These are phyloP conservation scores for Penicillium sp. DNA, from an alignment of 2,329 filamentous ascomycete species.

Conservation along the genomic window DNA sequence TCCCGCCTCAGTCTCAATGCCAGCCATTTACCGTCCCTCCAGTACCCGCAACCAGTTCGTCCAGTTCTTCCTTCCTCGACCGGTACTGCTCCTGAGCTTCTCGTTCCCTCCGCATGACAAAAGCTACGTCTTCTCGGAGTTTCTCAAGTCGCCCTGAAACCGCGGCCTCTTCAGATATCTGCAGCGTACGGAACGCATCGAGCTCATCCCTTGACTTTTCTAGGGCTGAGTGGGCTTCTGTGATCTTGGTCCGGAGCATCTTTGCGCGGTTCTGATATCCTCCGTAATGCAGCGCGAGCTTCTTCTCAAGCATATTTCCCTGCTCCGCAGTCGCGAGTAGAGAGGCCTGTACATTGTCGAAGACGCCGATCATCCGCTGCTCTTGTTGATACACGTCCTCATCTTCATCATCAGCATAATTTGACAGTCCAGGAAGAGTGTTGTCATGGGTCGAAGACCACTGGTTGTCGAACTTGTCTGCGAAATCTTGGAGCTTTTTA, in stretches of 20 bases:
- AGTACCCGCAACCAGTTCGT: slow-evolving; percentile 54
- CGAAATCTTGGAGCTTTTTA: slow-evolving; percentile 54
- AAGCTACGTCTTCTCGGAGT: slow-evolving; percentile 80
- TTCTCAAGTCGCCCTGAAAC: slow-evolving; percentile 73
- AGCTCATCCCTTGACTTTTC: slow-evolving; percentile 74
- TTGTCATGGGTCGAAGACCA: slow-evolving; percentile 58
- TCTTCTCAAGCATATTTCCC: slow-evolving; percentile 90
- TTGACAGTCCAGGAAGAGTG: slow-evolving; percentile 74
- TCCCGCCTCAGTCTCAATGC: slow-evolving; percentile 33
- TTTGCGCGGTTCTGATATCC: slow-evolving; percentile 89
- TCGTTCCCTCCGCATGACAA: slow-evolving; percentile 79
- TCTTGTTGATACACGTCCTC: slow-evolving; percentile 65
- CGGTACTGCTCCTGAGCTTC: slow-evolving; percentile 90
- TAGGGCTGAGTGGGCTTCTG: slow-evolving; percentile 74
- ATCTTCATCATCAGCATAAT: slow-evolving; percentile 78
- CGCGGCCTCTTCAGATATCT: slow-evolving; percentile 78
- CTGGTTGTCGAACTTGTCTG: slow-evolving; percentile 55
- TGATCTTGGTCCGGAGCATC: slow-evolving; percentile 77
- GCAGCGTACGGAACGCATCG: slow-evolving; percentile 74
- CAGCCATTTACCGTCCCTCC: slow-evolving; percentile 44
- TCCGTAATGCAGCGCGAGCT: slow-evolving; percentile 81
- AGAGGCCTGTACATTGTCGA: slow-evolving; percentile 74
- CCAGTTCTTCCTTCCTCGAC: slow-evolving; percentile 76
- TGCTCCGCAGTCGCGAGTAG: slow-evolving; percentile 77
- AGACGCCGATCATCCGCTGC: slow-evolving; percentile 68